Evolutionary conservation across 495 filamentous ascomycete species (phyloP).

Genomic region (Eremomyces bilateralis): DNA sequence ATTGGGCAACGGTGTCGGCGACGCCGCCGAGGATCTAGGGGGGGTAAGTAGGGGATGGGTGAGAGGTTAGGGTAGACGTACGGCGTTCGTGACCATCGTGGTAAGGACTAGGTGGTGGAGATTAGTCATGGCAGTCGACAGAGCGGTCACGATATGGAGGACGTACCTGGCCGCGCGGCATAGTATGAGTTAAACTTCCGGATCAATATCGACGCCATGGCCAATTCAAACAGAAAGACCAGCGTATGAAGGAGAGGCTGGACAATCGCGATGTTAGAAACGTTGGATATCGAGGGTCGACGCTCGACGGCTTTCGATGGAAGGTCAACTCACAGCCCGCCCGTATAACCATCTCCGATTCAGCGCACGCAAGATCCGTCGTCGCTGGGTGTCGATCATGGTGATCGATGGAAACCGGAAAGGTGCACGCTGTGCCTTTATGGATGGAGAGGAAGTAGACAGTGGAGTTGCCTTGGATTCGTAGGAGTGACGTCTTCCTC

Average conservation of each 20-base stretch:
- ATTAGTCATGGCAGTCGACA: no score
- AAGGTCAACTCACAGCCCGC: conserved; percentile 14
- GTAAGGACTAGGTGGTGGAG: conserved; percentile 76
- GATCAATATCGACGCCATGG: conserved; percentile 53
- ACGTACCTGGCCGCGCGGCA: conserved; percentile 56
- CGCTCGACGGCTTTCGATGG: background rate
- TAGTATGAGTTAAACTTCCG: conserved; percentile 89
- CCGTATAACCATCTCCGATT: conserved; percentile 23
- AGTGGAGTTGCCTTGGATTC: no score
- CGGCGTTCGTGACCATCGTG: conserved; percentile 94
- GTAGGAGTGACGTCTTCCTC: no score
- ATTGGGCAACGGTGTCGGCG: conserved; percentile 88
- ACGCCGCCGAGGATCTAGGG: conserved; percentile 61
- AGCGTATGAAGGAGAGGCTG: conserved; percentile 77
- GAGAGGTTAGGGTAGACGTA: conserved; percentile 23
- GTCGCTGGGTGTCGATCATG: conserved; percentile 13
- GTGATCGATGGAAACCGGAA: no score
- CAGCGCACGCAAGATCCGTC: conserved; percentile 16
- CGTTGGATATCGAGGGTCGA: background rate
- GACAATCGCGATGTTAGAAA: conserved; percentile 2
- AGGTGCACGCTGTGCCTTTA: no score
- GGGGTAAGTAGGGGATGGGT: conserved; percentile 2
- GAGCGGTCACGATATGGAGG: no score
- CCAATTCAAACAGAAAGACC: conserved; percentile 76
- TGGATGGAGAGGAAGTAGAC: no score